phyloP scores from a whole-genome alignment of 2,329 filamentous ascomycete species.

The Amphichorda felina region DNA sequence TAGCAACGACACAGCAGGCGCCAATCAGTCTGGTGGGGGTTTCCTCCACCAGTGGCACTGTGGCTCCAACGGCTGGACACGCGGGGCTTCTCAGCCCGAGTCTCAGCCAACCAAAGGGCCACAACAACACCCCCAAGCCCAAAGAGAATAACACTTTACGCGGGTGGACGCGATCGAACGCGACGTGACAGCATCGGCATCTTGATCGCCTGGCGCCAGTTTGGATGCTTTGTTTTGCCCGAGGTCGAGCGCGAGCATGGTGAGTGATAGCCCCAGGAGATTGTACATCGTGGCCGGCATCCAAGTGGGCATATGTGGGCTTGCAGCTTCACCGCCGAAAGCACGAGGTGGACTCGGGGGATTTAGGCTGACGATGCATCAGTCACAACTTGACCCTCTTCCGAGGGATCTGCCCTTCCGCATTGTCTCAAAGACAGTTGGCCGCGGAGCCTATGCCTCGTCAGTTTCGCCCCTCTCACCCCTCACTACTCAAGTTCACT shows the following conservation, averaged over 20 bases:
- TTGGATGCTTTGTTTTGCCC: background rate
- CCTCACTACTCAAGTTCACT: slow-evolving; percentile 6
- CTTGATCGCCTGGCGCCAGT: too few species aligned
- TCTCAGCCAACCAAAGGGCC: too few species aligned
- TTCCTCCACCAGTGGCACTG: too few species aligned
- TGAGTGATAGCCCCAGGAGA: too few species aligned
- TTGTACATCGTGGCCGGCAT: too few species aligned
- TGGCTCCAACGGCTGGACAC: too few species aligned
- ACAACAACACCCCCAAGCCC: too few species aligned
- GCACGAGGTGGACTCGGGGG: too few species aligned
- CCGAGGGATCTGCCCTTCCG: slow-evolving; percentile 81
- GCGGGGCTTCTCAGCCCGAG: too few species aligned
- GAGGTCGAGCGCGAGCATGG: too few species aligned
- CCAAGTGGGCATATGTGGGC: background rate
- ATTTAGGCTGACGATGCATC: too few species aligned
- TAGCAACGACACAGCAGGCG: slow-evolving; percentile 13
- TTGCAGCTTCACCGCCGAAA: background rate
- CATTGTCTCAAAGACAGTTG: slow-evolving; percentile 92
- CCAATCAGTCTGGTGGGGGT: slow-evolving; percentile 1
- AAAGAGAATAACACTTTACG: slow-evolving; percentile 18
- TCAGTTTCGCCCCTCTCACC: slow-evolving; percentile 27
- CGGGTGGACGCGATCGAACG: slow-evolving; percentile 12
- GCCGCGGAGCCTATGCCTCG: slow-evolving; percentile 95
- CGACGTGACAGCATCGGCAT: too few species aligned
- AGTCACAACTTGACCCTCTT: slow-evolving; percentile 84